Evolutionary conservation across 169 alveolate species (phyloP).

Genomic region (Cryptosporidium viatorum): DNA sequence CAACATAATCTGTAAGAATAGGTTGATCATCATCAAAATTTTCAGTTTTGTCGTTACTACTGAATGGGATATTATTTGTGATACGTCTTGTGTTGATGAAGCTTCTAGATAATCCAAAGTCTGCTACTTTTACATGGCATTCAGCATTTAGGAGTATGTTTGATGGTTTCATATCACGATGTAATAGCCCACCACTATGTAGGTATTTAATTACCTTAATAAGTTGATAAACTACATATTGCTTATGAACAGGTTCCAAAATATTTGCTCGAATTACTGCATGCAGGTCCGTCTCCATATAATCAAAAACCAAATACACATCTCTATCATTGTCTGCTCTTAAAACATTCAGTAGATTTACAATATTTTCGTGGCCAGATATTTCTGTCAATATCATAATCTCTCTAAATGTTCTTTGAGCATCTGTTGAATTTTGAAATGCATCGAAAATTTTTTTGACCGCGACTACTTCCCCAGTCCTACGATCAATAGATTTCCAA

Average conservation of each 20-base stretch:
- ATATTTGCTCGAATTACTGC: slow-evolving; percentile 98
- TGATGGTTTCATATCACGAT: slow-evolving; percentile 98
- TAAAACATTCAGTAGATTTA: slow-evolving; percentile 91
- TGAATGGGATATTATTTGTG: slow-evolving; percentile 37
- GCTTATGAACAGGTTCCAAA: slow-evolving; percentile 95
- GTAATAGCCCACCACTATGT: slow-evolving; percentile 96
- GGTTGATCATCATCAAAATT: slow-evolving; percentile 84
- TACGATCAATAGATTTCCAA: slow-evolving; percentile 96
- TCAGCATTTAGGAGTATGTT: slow-evolving; percentile 96
- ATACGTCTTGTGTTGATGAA: slow-evolving; percentile 78
- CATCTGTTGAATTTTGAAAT: slow-evolving; percentile 98
- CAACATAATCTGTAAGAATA: slow-evolving; percentile 97
- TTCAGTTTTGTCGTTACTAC: slow-evolving; percentile 77
- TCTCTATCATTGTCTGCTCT: slow-evolving; percentile 98
- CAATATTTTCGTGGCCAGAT: slow-evolving; percentile 95
- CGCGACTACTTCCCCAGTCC: slow-evolving; percentile 96
- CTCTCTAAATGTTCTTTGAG: slow-evolving; percentile 99
- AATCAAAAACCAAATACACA: slow-evolving; percentile 97
- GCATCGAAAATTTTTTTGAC: slow-evolving; percentile 99
- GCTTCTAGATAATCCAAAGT: slow-evolving; percentile 96
- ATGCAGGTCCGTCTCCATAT: slow-evolving; percentile 98
- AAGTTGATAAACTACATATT: slow-evolving; percentile 92
- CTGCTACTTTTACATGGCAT: slow-evolving; percentile 97
- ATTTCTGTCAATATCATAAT: slow-evolving; percentile 94
- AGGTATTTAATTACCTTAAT: slow-evolving; percentile 91